Evolutionary conservation across 139 green algal genomes (phyloP).

Genomic region (Ettlia oleoabundans): DNA sequence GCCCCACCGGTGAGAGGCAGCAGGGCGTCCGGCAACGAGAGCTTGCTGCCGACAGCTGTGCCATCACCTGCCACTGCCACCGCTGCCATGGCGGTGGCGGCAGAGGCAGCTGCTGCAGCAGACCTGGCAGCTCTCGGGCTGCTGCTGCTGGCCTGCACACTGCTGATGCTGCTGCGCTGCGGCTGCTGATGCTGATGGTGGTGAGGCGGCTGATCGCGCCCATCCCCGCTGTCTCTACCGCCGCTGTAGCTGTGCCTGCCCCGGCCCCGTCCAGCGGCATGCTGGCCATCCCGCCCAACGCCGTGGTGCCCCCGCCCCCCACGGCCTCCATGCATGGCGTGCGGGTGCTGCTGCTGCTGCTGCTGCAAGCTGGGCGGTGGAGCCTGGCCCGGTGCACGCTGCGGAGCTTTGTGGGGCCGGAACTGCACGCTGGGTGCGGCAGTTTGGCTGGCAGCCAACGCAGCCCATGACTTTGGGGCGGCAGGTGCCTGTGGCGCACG

Average conservation of each 20-base stretch:
- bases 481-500: background rate
- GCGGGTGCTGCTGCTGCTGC: background rate
- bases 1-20: constrained; percentile 9
- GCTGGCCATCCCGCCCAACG: background rate
- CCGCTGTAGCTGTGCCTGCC: background rate
- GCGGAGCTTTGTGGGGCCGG: background rate
- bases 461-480: background rate
- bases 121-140: background rate
- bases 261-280: background rate
- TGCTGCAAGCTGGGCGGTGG: background rate
- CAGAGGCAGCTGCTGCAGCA: background rate
- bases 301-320: background rate
- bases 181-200: constrained; percentile 22
- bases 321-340: background rate
- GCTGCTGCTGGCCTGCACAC: background rate
- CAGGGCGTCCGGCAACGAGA: too few relatives aligned
- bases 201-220: background rate
- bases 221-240: background rate
- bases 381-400: background rate
- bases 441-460: background rate
- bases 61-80: background rate
- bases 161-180: background rate
- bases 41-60: background rate
- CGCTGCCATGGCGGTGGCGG: background rate
- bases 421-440: background rate